Evolutionary conservation across 805 yeast species (phyloP).

Genomic region (Zygosaccharomyces kombuchaensis): DNA sequence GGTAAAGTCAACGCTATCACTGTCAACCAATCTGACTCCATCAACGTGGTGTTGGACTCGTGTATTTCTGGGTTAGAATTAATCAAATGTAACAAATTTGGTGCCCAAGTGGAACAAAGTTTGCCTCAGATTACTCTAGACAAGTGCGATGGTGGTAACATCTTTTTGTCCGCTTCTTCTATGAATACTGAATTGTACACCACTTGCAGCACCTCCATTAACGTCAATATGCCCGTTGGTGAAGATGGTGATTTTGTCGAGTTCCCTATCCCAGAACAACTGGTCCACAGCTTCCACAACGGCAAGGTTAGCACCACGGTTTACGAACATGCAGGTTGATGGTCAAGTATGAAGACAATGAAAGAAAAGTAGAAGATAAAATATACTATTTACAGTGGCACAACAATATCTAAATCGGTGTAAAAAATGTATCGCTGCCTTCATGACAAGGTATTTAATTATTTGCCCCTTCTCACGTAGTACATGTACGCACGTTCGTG

Average conservation of each 20-base stretch:
- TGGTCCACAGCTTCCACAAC: constrained; percentile 60
- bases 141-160: constrained; percentile 79
- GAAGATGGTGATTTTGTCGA: constrained; percentile 74
- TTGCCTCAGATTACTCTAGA: constrained; percentile 85
- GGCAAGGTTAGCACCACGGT: constrained; percentile 66
- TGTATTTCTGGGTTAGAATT: constrained; percentile 85
- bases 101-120: constrained; percentile 76
- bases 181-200: constrained; percentile 74
- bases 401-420: constrained; percentile 15
- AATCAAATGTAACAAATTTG: constrained; percentile 75
- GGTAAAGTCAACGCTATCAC: constrained; percentile 92
- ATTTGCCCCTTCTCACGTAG: constrained; percentile 70
- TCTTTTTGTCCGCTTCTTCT: constrained; percentile 72
- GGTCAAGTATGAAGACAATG: background rate
- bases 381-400: constrained; percentile 16
- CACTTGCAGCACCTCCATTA: constrained; percentile 78
- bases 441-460: constrained; percentile 7
- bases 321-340: constrained; percentile 76
- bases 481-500: constrained; percentile 95
- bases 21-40: constrained; percentile 62
- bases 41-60: constrained; percentile 77
- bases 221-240: constrained; percentile 72
- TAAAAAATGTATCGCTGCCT: background rate
- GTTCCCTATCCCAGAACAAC: constrained; percentile 86
- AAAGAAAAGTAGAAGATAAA: background rate